Percentiles rank a stretch among this genome's conserved stretches.
Conservation (phyloP, 1,139 yeast genomes). For the Geotrichum reessii region DNA sequence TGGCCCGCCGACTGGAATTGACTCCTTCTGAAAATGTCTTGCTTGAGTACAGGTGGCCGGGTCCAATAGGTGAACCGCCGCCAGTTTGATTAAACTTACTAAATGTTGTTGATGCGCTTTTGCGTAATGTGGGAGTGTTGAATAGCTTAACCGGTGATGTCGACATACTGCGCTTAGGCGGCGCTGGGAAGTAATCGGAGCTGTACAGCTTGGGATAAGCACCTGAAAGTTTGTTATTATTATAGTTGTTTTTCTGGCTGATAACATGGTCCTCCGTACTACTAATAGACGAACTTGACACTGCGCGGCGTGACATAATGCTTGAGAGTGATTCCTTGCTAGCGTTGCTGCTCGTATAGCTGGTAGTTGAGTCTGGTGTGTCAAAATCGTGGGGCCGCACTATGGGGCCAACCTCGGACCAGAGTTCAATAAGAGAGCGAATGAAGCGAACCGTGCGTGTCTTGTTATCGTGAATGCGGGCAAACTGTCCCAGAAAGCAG, state of each 20-base stretch:
- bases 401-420: conserved; percentile 24
- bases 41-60: background rate
- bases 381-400: background rate
- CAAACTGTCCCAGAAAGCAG: conserved; percentile 30
- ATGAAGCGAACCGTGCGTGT: conserved; percentile 29
- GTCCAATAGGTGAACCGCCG: background rate
- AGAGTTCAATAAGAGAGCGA: conserved; percentile 30
- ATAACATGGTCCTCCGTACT: conserved; percentile 2
- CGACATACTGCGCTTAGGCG: conserved; percentile 11
- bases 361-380: background rate
- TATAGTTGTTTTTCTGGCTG: background rate
- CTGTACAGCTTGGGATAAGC: background rate
- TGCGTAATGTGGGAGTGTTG: conserved; percentile 2
- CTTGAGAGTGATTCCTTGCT: conserved; percentile 4
- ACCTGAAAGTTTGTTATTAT: background rate
- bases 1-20: background rate
- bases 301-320: conserved; percentile 8
- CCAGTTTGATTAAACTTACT: background rate
- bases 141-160: conserved; percentile 4
- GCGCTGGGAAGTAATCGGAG: conserved; percentile 1
- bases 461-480: conserved; percentile 26
- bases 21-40: background rate
- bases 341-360: background rate
- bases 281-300: conserved; percentile 5
- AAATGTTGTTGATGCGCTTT: conserved; percentile 14